Conservation (phyloP, 2,329 filamentous ascomycete genomes). For the Stagonosporopsis vannaccii region DNA sequence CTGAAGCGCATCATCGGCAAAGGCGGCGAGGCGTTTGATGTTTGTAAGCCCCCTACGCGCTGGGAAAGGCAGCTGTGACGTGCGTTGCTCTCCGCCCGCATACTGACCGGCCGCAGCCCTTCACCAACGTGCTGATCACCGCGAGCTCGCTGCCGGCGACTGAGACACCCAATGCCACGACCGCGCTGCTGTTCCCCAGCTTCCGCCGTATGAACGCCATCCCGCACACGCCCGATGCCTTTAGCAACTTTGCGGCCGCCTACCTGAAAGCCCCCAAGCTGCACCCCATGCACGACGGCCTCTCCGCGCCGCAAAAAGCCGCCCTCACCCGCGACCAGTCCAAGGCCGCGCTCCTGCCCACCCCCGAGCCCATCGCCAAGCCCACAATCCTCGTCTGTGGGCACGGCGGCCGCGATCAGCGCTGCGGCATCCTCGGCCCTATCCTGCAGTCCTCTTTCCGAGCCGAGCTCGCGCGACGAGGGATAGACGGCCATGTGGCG, state of each 20-base stretch:
- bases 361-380: slow-evolving; percentile 56
- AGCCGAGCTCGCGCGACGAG: slow-evolving; percentile 60
- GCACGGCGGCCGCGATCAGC: slow-evolving; percentile 79
- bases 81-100: neutral
- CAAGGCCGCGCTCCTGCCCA: slow-evolving; percentile 56
- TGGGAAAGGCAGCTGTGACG: neutral
- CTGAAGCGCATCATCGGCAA: slow-evolving; percentile 65
- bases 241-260: slow-evolving; percentile 65
- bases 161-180: slow-evolving; percentile 34
- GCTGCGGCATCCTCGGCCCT: slow-evolving; percentile 84
- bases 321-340: slow-evolving; percentile 57
- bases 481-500: slow-evolving; percentile 67
- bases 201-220: slow-evolving; percentile 82
- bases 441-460: slow-evolving; percentile 75
- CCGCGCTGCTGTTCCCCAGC: slow-evolving; percentile 74
- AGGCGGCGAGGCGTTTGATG: slow-evolving; percentile 55
- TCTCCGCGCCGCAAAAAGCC: slow-evolving; percentile 62
- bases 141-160: slow-evolving; percentile 74
- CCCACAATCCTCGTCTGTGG: slow-evolving; percentile 80
- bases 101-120: slow-evolving; percentile 66
- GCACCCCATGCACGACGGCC: slow-evolving; percentile 65
- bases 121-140: slow-evolving; percentile 79
- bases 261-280: slow-evolving; percentile 70
- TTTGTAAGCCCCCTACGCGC: slow-evolving; percentile 44
- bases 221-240: slow-evolving; percentile 66